Conservation (phyloP, 768 basidiomycete species). For the Suillus weaverae region DNA sequence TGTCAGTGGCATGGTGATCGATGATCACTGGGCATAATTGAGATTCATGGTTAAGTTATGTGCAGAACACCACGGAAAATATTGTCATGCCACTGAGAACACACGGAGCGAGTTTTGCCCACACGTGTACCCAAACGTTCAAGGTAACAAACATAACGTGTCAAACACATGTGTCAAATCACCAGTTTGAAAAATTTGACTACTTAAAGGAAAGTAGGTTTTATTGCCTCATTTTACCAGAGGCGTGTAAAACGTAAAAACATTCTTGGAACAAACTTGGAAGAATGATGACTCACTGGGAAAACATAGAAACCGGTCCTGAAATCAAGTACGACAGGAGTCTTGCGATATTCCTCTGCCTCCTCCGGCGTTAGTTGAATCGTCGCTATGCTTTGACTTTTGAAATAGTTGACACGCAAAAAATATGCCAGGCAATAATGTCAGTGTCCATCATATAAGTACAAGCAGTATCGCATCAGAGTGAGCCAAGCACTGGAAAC, state of each 20-base stretch:
- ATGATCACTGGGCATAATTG: background rate
- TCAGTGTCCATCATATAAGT: background rate
- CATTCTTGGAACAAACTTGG: background rate
- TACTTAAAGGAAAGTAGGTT: background rate
- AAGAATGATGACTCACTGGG: slow-evolving; percentile 52
- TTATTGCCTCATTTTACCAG: no score
- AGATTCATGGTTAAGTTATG: background rate
- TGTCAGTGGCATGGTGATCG: background rate
- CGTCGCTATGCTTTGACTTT: slow-evolving; percentile 77
- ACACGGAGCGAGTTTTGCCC: background rate
- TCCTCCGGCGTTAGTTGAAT: slow-evolving; percentile 76
- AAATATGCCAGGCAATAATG: background rate
- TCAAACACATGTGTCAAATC: background rate
- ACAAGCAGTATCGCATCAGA: background rate
- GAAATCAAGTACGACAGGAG: slow-evolving; percentile 75
- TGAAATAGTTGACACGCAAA: background rate
- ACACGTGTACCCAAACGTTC: background rate
- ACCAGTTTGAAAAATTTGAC: background rate
- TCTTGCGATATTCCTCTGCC: slow-evolving; percentile 54
- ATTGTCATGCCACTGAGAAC: background rate
- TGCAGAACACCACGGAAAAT: background rate
- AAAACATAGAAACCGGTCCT: slow-evolving; percentile 78
- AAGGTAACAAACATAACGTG: background rate
- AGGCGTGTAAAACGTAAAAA: background rate
- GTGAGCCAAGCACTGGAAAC: background rate